Base-by-base conservation (phyloP, 108 stramenopile species). In the Pelagomonas calceolata region DNA sequence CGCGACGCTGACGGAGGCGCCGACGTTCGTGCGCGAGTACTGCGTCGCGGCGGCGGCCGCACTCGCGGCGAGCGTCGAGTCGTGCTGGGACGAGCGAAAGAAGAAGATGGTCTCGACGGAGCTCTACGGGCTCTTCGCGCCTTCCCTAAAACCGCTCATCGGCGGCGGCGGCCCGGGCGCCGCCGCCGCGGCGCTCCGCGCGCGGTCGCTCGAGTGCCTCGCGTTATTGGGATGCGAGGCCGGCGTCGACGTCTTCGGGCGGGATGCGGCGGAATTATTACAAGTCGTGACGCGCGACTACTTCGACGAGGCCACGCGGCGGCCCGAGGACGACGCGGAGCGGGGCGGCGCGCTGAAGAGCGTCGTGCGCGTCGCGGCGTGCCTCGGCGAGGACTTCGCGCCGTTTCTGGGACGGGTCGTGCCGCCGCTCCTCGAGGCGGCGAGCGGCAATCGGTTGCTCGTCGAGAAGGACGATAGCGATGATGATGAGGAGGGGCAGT, bases 271-370 rank as follows among this genome's bases (percentile, higher is more conserved):
- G 3, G 51, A 4, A 3, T 26, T 60, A 1, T 12, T 60, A 4
- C 14, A 26, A 1, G 51, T 60, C 51, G 51, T 60, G 21, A 60
- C 10, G 7, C 21, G 21, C 51, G 51, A 60, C 51, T 60, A 60
- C 26, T 60, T 60, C 26, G 51, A 12, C 0, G 7, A 4, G 21
- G 26, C 3, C 21, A 16, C 21, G 21, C 44, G 44, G 44, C 51
- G 51, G 51, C 51, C 51, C 51, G 51, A 60, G 51, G 51, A 60
- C 51, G 51, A 60, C 51, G 51, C 51, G 51, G 51, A 60, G 51
- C 51, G 51, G 7, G 4, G 21, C 7, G 51, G 51, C 21, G 51
- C 51, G 51, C 26, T 60, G 7, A 16, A 26, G 51, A 26, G 21
- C 51, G 51, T 60, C 51, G 51, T 60, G 21, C 51, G 51, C 51